A percentile compares a stretch with the other conserved stretches of the same genome.
Evolutionary conservation across 2,329 filamentous ascomycete species (phyloP).

Genomic region (Penicillium sp.): DNA sequence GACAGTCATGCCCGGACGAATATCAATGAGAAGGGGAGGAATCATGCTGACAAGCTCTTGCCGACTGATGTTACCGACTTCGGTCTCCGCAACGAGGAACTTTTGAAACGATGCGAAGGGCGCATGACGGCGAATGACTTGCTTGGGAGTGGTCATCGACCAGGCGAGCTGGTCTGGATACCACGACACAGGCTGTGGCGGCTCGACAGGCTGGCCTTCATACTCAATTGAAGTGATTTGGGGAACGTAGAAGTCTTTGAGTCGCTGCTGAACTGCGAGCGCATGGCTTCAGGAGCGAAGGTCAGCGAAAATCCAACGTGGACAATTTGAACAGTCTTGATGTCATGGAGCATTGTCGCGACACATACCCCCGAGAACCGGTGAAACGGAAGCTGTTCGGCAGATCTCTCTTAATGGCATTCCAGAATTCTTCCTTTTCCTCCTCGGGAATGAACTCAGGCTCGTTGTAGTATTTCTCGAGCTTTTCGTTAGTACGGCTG

Average conservation of each 20-base stretch:
- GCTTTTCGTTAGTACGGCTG: constrained; percentile 72
- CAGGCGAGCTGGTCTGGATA: constrained; percentile 94
- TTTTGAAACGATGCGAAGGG: constrained; percentile 96
- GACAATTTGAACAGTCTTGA: background rate
- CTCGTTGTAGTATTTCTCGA: constrained; percentile 80
- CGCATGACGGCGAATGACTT: constrained; percentile 85
- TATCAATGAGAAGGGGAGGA: constrained; percentile 84
- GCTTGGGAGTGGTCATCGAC: constrained; percentile 97
- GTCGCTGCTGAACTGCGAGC: constrained; percentile 80
- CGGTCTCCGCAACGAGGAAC: constrained; percentile 94
- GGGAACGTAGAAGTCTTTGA: constrained; percentile 84
- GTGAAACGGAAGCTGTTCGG: constrained; percentile 98
- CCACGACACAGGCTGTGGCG: constrained; percentile 78
- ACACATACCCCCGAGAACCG: constrained; percentile 74
- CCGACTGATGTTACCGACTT: constrained; percentile 92
- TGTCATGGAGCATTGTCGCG: background rate
- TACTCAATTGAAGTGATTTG: constrained; percentile 79
- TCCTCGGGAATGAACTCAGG: constrained; percentile 69
- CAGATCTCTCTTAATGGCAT: constrained; percentile 71
- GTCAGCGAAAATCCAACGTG: background rate
- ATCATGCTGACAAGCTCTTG: constrained; percentile 99
- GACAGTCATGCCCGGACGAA: constrained; percentile 85
- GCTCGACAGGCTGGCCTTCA: constrained; percentile 74
- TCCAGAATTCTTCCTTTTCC: constrained; percentile 79
- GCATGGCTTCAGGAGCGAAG: constrained; percentile 60